phyloP scores from a whole-genome alignment of 192 early-diverging fungal species.

The Linnemannia zychae region DNA sequence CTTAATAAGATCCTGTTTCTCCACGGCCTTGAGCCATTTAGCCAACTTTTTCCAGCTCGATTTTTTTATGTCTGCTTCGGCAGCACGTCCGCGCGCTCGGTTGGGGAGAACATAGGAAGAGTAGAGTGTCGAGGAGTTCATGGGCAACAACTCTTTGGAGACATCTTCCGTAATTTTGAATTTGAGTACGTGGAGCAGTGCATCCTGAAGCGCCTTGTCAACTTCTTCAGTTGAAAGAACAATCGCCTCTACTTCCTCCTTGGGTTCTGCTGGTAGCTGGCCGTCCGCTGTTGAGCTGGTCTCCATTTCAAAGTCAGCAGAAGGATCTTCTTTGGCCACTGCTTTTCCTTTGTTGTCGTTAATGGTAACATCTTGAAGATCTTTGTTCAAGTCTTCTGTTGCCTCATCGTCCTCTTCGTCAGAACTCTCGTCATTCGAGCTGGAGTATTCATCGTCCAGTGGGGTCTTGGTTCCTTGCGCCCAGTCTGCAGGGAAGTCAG shows the following conservation, averaged over 20 bases:
- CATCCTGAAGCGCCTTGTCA: slow-evolving; percentile 77
- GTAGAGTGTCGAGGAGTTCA: slow-evolving; percentile 82
- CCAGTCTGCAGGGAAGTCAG: slow-evolving; percentile 65
- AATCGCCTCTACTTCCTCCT: slow-evolving; percentile 10
- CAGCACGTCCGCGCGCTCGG: slow-evolving; percentile 64
- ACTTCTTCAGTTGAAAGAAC: slow-evolving; percentile 67
- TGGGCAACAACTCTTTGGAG: slow-evolving; percentile 74
- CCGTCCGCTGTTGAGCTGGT: slow-evolving; percentile 4
- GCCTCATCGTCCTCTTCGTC: slow-evolving; percentile 12
- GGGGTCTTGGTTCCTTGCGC: slow-evolving; percentile 8
- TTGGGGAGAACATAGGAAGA: slow-evolving; percentile 81
- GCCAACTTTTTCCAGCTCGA: slow-evolving; percentile 88
- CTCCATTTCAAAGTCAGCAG: background rate
- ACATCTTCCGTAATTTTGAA: slow-evolving; percentile 71
- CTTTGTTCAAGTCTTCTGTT: background rate
- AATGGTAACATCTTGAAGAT: background rate
- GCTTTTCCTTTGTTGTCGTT: slow-evolving; percentile 14
- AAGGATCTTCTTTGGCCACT: background rate
- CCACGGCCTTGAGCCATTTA: slow-evolving; percentile 91
- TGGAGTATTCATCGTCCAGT: slow-evolving; percentile 31
- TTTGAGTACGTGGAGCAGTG: slow-evolving; percentile 79
- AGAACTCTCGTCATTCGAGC: slow-evolving; percentile 34
- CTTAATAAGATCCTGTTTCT: slow-evolving; percentile 87
- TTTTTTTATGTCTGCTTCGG: slow-evolving; percentile 84
- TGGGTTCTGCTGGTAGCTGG: background rate